Conservation (phyloP, 2,329 filamentous ascomycete genomes). For the Thermothelomyces thermophilus region DNA sequence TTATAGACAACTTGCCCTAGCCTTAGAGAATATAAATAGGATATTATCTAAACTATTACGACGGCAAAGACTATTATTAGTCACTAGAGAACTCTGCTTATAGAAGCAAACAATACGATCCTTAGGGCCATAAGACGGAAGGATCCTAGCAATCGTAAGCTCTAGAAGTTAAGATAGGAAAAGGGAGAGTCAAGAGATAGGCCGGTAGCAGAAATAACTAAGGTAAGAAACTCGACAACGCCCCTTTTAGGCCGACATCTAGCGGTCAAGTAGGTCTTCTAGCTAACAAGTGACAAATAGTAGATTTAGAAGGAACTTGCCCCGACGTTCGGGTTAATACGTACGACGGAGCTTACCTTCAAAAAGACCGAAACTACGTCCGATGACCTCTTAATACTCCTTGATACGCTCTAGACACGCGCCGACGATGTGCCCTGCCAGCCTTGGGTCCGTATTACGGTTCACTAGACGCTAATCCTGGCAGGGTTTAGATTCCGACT, state of each 20-base stretch:
- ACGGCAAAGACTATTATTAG: neutral
- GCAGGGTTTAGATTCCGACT: neutral
- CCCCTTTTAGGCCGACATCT: too few species aligned
- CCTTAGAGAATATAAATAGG: neutral
- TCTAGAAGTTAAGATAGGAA: slow-evolving; percentile 5
- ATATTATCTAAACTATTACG: slow-evolving; percentile 1
- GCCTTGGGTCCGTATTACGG: neutral
- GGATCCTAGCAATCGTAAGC: neutral
- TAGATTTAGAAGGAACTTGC: slow-evolving; percentile 2
- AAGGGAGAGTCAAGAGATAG: neutral
- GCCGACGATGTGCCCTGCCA: neutral
- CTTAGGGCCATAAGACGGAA: neutral
- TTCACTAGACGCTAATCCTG: neutral
- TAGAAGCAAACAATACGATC: slow-evolving; percentile 2
- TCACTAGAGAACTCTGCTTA: neutral
- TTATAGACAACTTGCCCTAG: neutral
- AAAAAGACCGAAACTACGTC: neutral
- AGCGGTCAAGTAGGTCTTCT: neutral
- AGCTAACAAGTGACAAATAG: neutral
- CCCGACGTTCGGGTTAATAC: neutral
- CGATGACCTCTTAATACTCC: neutral
- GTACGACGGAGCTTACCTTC: neutral
- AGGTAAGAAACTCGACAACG: neutral
- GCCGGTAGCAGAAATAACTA: neutral
- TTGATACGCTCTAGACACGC: neutral